phyloP scores from a whole-genome alignment of 2,329 filamentous ascomycete species.

The Trichoderma sp. region DNA sequence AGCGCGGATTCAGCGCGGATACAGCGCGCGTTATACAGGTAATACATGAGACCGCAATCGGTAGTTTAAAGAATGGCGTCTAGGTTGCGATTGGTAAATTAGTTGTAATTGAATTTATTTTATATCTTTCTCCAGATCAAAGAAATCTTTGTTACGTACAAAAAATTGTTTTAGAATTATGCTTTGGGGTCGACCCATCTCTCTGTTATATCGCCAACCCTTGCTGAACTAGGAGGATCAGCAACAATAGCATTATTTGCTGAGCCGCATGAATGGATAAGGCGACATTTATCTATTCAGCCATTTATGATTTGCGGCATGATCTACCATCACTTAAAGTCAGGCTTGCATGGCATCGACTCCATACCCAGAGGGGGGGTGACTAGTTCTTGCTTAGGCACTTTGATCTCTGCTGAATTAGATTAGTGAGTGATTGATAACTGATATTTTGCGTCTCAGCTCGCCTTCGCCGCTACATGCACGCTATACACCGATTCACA shows the following conservation, averaged over 20 bases:
- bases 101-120: slow-evolving; percentile 5
- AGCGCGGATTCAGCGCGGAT: slow-evolving; percentile 1
- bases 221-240: not conserved
- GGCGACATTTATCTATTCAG: not conserved
- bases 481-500: not conserved
- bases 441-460: not conserved
- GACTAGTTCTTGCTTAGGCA: not conserved
- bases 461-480: not conserved
- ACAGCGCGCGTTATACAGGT: not conserved
- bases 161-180: not conserved
- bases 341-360: slow-evolving; percentile 4
- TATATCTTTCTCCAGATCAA: not conserved
- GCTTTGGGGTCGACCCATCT: not conserved
- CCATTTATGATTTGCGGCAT: not conserved
- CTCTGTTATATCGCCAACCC: not conserved
- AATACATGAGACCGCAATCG: not conserved
- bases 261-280: not conserved
- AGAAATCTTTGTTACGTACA: not conserved
- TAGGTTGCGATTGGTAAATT: slow-evolving; percentile 2
- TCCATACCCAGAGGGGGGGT: not conserved
- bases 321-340: not conserved
- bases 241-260: not conserved
- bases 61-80: slow-evolving; percentile 9
- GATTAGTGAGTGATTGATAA: not conserved
- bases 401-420: not conserved